Evolutionary conservation across 106 monocot species (phyloP), one percentile per base, ranked within the genome.

Genomic region (Agapanthus africanus): DNA sequence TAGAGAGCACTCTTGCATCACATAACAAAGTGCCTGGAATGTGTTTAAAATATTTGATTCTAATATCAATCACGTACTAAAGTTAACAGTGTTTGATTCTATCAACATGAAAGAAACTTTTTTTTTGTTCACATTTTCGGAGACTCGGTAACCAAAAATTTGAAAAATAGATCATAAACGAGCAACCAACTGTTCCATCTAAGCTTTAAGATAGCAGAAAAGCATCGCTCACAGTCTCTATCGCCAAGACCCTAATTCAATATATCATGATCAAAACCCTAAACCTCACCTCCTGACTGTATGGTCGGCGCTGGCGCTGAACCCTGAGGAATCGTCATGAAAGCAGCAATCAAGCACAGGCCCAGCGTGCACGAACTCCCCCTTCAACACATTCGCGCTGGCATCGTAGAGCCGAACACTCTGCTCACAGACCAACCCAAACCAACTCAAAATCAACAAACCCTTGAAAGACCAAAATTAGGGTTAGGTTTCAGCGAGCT

Each of bases 311-410:
- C 87, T 35, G 2, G 89, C 97, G 51, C 92, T 92, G 66, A 97
- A 97, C 66, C 91, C 97, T 4, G 92, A 97, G 1, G 89, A 84
- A 37, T 97, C 95, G 34, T 92, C 95, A n/a, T 97, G 95, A 79
- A 97, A 97, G 78, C 91, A 97, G 80, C 95, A 92, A 75, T 97
- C 95, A 0, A 97, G 89, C 11, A 97, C 95, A 0, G 95, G 81
- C 0, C 86, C 95, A 0, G 76, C 76, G 41, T 97, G 95, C 69
- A 72, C 54, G 86, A 97, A 92, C 80, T 97, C 84, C 37, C 95
- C 95, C 80, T 81, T 89, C 54, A 92, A 77, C 22, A 78, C 71
- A 66, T 92, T 76, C 18, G 77, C 71, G 6, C 74, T 46, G 11
- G 95, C 95, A 70, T 97, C 95, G 49, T 97, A 97, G 32, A 97